phyloP scores from a whole-genome alignment of 2,329 filamentous ascomycete genomes.

The Daldinia sp. region DNA sequence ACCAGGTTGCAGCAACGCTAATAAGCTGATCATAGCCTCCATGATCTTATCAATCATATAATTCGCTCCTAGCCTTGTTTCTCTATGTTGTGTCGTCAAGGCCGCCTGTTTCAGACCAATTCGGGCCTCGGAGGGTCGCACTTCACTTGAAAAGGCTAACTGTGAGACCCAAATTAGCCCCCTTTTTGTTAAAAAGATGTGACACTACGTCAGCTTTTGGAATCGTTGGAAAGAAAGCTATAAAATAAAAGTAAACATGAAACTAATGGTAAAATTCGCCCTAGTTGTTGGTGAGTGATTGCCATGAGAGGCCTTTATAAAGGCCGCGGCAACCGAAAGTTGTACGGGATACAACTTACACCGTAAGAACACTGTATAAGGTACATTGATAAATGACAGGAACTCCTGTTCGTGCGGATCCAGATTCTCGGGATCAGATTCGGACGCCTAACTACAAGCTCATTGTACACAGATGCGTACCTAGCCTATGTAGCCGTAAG shows the following conservation, averaged over 20 bases:
- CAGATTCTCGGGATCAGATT: constrained; percentile 7
- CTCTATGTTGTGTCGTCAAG: not conserved
- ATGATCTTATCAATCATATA: not conserved
- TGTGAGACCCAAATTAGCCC: not conserved
- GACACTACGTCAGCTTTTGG: constrained; percentile 1
- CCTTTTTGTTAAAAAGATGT: not conserved
- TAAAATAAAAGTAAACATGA: not conserved
- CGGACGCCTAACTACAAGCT: constrained; percentile 12
- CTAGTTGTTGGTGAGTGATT: not conserved
- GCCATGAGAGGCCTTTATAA: not conserved
- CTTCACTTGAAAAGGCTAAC: constrained; percentile 5
- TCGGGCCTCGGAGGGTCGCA: constrained; percentile 3
- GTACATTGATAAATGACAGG: constrained; percentile 1
- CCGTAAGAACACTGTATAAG: constrained; percentile 17
- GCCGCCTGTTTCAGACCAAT: not conserved
- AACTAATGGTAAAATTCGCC: not conserved
- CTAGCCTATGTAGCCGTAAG: not conserved
- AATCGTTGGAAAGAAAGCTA: not conserved
- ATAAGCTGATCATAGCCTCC: constrained; percentile 10
- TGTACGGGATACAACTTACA: constrained; percentile 14
- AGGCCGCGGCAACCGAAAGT: not conserved
- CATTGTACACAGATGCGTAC: constrained; percentile 5
- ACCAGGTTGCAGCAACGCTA: constrained; percentile 4
- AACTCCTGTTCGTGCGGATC: constrained; percentile 15
- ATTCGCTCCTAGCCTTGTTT: constrained; percentile 11